Conservation (phyloP, 352 stramenopile genomes). For the Phytopythium vexans region DNA sequence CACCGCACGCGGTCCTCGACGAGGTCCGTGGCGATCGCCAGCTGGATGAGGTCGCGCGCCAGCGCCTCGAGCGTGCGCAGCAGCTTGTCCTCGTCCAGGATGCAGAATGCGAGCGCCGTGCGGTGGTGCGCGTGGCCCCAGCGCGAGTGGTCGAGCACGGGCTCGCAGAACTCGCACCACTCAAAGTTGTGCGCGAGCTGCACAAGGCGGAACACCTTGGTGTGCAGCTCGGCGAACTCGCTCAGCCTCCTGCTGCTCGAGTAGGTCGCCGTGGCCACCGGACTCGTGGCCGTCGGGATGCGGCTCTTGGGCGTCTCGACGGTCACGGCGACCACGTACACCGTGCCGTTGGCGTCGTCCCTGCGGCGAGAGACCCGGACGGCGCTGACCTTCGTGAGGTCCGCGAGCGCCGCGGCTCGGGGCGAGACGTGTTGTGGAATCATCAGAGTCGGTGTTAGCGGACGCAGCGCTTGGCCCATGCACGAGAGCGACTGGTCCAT, state of each 20-base stretch:
- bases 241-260: not conserved
- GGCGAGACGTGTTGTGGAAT: not conserved
- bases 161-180: slow-evolving; percentile 6
- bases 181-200: slow-evolving; percentile 6
- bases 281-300: not conserved
- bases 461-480: not conserved
- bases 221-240: slow-evolving; percentile 2
- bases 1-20: not conserved
- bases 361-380: not conserved
- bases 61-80: slow-evolving; percentile 4
- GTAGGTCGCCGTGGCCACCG: not conserved
- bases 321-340: not conserved
- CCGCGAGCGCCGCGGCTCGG: not conserved
- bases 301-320: not conserved
- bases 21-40: not conserved
- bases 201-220: slow-evolving; percentile 3
- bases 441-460: not conserved
- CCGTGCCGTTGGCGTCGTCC: not conserved
- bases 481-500: too few relatives aligned
- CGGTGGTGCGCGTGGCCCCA: slow-evolving; percentile 1
- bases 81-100: slow-evolving; percentile 7
- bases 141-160: not conserved
- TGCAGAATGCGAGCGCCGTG: not conserved
- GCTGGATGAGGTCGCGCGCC: slow-evolving; percentile 1
- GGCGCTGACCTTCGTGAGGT: not conserved